Evolutionary conservation across 495 filamentous ascomycete genomes (phyloP), one percentile per base, ranked within the genome.

Genomic region (Peziza echinospora): DNA sequence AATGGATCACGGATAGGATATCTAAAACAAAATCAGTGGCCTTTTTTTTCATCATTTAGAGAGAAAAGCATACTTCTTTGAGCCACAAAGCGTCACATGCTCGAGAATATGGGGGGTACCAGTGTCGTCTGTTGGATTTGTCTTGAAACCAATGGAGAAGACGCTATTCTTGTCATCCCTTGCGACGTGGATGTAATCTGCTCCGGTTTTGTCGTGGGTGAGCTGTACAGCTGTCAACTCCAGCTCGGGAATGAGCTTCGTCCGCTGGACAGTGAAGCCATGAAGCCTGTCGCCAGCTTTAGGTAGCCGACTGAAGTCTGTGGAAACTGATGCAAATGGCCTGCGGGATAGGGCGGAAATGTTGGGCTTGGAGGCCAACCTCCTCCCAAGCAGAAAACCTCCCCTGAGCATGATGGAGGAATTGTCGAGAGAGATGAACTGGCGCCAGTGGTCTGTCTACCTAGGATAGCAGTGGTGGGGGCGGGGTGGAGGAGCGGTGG

Each of bases 101-200:
- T 97, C 89, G 51, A 97, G 69, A 53, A 97, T 96, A 65, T 97
- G 89, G 7, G 89, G 91, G 30, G 96, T 80, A 39, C 89, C 89
- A 0, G 89, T 96, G 49, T 84, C 83, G 64, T 97, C 85, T 16
- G 87, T 83, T 10, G 89, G 89, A 57, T 96, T 97, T 3, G 89
- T 97, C 72, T 93, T 93, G 73, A 96, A 97, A 5, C 84, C 87
- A 54, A 94, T 84, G 6, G 85, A 92, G 68, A 97, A 97, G 50
- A 94, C 91, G 81, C 96, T 97, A 63, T 97, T 97, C 67, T 79
- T 78, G 60, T 97, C 89, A 41, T 96, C 83, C 47, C 85, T 71
- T 0, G 82, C 89, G 51, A 97, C 75, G 67, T 97, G 89, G 24
- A 97, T 74, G 58, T 96, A 92, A 48, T 97, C 83, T 17, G 89